Base-by-base conservation (phyloP, 2,329 filamentous ascomycete genomes). In the Botrytis medusae region DNA sequence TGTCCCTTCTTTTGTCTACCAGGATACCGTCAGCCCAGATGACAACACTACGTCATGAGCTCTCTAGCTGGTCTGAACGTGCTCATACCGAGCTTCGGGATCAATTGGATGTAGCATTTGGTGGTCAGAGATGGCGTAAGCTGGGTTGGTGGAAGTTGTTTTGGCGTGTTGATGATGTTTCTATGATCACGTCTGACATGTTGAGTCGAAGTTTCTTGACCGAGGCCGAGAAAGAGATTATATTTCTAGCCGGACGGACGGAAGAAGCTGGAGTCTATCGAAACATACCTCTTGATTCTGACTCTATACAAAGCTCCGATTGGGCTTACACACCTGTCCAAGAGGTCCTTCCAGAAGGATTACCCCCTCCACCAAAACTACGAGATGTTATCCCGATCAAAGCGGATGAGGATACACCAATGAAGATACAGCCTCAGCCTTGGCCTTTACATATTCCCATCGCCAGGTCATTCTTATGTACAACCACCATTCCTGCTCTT, bases 81-180 rank as follows among this genome's bases (percentile, higher is more conserved):
- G 93, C 93, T 0, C 95, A 98, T 80, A 87, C 90, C 0, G 95
- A 98, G 82, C 87, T 98, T 12, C 93, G 94, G 75, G 88, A 92
- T 69, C 88, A 94, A 77, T 88, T 98, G 2, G 92, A 95, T 76
- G 84, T 89, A 62, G 94, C 93, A 0, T 95, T 98, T 78, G 85
- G 88, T 0, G 90, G 92, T n/a, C 86, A 84, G 29, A 86, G 90
- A 57, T 98, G 95, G 95, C 88, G 89, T 40, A 91, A 92, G 75
- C 85, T 97, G 6, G 88, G 90, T 25, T 98, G 95, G 95, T 98
- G 94, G 92, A 97, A 97, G 81, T 87, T 98, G 0, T 94, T 97
- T 80, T 97, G 94, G 94, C 90, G 94, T 32, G 94, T 96, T 37
- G 95, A 98, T 80, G 95, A 98, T 79, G 93, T 98, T 18, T 89